Conservation (phyloP, 2,329 filamentous ascomycete genomes). For the Pseudogymnoascus sp. region DNA sequence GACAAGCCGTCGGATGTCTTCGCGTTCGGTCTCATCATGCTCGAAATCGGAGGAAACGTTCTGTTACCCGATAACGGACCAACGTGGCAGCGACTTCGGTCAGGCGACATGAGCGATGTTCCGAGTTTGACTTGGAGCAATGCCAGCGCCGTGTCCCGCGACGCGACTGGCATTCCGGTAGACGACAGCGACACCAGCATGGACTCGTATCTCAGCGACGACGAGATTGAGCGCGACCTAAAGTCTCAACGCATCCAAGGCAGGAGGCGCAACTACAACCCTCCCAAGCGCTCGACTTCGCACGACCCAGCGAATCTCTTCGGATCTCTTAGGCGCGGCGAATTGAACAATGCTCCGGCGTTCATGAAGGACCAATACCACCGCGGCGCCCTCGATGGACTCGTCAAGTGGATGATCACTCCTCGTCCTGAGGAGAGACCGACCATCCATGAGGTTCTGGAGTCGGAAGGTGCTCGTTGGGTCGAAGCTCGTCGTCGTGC, state of each 20-base stretch:
- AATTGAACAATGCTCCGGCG: slow-evolving; percentile 62
- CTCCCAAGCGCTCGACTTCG: slow-evolving; percentile 25
- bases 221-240: slow-evolving; percentile 32
- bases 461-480: slow-evolving; percentile 71
- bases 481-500: slow-evolving; percentile 69
- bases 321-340: slow-evolving; percentile 39
- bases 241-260: slow-evolving; percentile 29
- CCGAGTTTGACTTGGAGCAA: slow-evolving; percentile 80
- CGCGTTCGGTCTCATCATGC: slow-evolving; percentile 85
- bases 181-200: slow-evolving; percentile 28
- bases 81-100: slow-evolving; percentile 83
- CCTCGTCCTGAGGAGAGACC: slow-evolving; percentile 69
- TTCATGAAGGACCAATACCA: slow-evolving; percentile 82
- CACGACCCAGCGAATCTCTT: slow-evolving; percentile 30
- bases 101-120: slow-evolving; percentile 81
- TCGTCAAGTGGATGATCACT: slow-evolving; percentile 83
- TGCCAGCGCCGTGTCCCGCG: slow-evolving; percentile 62
- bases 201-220: slow-evolving; percentile 32
- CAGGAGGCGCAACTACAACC: slow-evolving; percentile 24
- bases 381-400: slow-evolving; percentile 68
- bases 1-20: slow-evolving; percentile 93
- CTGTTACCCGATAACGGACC: slow-evolving; percentile 87
- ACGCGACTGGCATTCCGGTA: slow-evolving; percentile 65
- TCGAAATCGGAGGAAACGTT: slow-evolving; percentile 92
- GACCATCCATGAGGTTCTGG: slow-evolving; percentile 64